Percentiles rank a stretch among this genome's conserved stretches.
Conservation (phyloP, 805 yeast genomes). For the Saccharomycodes ludwigii region DNA sequence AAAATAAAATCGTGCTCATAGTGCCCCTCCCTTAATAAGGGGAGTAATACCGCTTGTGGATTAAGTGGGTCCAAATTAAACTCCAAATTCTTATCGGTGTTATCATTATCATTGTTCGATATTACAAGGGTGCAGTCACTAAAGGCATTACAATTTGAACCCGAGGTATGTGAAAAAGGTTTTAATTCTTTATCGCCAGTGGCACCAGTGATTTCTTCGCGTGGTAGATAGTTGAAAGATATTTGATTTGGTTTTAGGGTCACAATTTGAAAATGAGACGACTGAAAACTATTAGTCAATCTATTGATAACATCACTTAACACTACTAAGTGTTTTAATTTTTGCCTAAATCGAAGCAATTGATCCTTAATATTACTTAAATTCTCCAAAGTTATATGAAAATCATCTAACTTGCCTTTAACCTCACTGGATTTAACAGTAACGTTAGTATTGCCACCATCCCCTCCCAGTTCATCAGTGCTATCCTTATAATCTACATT, state of each 20-base stretch:
- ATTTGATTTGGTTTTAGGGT: slow-evolving; percentile 23
- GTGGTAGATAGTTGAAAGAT: slow-evolving; percentile 21
- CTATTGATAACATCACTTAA: slow-evolving; percentile 24
- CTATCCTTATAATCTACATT: neutral
- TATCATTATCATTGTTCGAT: no score
- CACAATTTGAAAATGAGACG: slow-evolving; percentile 20
- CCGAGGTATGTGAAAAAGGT: no score
- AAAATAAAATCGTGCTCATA: slow-evolving; percentile 23
- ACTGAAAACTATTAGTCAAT: slow-evolving; percentile 21
- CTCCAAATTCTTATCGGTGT: slow-evolving; percentile 18
- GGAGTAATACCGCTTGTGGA: slow-evolving; percentile 23
- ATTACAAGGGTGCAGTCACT: no score
- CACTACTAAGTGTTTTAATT: slow-evolving; percentile 21
- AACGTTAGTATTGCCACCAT: no score
- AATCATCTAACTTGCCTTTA: no score
- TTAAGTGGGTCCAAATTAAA: slow-evolving; percentile 20
- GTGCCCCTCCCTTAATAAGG: slow-evolving; percentile 18
- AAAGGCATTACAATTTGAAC: no score
- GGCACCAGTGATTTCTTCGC: no score
- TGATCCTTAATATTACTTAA: slow-evolving; percentile 4
- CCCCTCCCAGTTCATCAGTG: slow-evolving; percentile 1
- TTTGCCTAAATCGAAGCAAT: slow-evolving; percentile 14
- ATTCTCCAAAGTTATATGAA: no score
- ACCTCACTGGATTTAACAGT: slow-evolving; percentile 1
- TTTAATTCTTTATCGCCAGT: no score